Conservation (phyloP, 2,329 filamentous ascomycete species). For the Juglanconis sp. region DNA sequence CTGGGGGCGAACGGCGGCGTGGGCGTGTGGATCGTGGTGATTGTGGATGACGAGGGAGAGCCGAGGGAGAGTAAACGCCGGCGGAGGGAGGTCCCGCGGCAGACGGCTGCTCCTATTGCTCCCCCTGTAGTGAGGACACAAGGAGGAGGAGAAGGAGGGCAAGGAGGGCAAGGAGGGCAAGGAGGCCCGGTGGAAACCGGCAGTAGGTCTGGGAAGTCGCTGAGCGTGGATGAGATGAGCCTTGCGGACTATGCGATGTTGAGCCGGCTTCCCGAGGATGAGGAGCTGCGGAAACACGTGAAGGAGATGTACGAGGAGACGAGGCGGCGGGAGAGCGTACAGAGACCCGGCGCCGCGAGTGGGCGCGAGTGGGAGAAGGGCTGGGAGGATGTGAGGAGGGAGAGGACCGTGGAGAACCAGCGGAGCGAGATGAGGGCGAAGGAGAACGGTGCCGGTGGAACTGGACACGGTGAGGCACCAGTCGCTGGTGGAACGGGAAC, state of each 20-base stretch:
- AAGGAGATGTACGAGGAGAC: slow-evolving; percentile 8
- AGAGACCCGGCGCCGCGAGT: neutral
- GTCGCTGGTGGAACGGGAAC: neutral
- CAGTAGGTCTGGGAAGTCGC: neutral
- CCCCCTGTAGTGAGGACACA: neutral
- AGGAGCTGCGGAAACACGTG: slow-evolving; percentile 9
- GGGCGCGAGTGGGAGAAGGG: neutral
- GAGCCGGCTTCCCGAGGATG: slow-evolving; percentile 9
- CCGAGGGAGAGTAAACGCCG: neutral
- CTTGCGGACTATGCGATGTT: slow-evolving; percentile 6
- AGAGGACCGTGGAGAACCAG: neutral
- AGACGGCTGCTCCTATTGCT: neutral
- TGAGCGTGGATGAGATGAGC: slow-evolving; percentile 6
- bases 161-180: neutral
- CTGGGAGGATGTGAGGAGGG: neutral
- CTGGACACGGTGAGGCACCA: neutral
- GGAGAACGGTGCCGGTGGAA: neutral
- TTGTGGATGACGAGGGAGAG: slow-evolving; percentile 60
- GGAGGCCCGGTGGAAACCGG: neutral
- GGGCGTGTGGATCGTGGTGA: slow-evolving; percentile 75
- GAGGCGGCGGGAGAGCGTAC: slow-evolving; percentile 4
- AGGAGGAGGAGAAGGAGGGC: neutral
- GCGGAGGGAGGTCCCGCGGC: neutral
- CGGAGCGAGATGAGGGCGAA: neutral
- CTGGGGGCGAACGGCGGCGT: slow-evolving; percentile 64